These are phyloP conservation scores for Dipodascopsis tothii DNA, from an alignment of 805 yeast species.

Conservation along the genomic window DNA sequence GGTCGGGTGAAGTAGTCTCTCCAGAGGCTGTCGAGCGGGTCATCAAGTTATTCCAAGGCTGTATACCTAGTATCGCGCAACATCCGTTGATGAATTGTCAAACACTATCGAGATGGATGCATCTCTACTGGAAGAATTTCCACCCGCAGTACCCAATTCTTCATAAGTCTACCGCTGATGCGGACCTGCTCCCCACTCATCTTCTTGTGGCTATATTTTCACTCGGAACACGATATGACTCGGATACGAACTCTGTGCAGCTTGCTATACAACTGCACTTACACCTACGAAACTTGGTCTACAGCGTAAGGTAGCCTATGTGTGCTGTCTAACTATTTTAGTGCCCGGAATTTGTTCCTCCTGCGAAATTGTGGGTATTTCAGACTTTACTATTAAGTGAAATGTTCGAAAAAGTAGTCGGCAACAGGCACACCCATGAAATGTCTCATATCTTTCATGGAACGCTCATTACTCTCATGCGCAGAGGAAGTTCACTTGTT, in stretches of 20 bases:
- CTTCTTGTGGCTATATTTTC: slow-evolving; percentile 27
- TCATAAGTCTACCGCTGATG: slow-evolving; percentile 34
- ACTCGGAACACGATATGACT: slow-evolving; percentile 27
- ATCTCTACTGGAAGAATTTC: slow-evolving; percentile 34
- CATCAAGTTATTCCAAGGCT: slow-evolving; percentile 1
- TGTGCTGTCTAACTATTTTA: slow-evolving; percentile 5
- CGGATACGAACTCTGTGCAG: slow-evolving; percentile 10
- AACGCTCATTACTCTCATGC: slow-evolving; percentile 26
- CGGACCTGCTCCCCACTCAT: slow-evolving; percentile 21
- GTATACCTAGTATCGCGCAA: slow-evolving; percentile 7
- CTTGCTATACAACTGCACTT: slow-evolving; percentile 11
- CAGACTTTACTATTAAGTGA: slow-evolving; percentile 27
- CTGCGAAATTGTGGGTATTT: slow-evolving; percentile 24
- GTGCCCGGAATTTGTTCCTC: slow-evolving; percentile 25
- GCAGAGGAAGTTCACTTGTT: slow-evolving; percentile 21
- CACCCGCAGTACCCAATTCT: slow-evolving; percentile 36
- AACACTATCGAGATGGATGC: slow-evolving; percentile 24
- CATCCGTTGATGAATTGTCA: slow-evolving; percentile 12
- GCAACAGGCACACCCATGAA: slow-evolving; percentile 27
- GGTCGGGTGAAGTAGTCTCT: slow-evolving; percentile 7
- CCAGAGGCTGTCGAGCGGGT: slow-evolving; percentile 10
- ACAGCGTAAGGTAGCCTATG: slow-evolving; percentile 6
- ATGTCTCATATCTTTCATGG: slow-evolving; percentile 31
- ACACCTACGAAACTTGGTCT: slow-evolving; percentile 10
- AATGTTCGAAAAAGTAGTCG: slow-evolving; percentile 26